These are phyloP conservation scores for Xylaria intraflava DNA, from an alignment of 495 filamentous ascomycete species.

Conservation along the genomic window DNA sequence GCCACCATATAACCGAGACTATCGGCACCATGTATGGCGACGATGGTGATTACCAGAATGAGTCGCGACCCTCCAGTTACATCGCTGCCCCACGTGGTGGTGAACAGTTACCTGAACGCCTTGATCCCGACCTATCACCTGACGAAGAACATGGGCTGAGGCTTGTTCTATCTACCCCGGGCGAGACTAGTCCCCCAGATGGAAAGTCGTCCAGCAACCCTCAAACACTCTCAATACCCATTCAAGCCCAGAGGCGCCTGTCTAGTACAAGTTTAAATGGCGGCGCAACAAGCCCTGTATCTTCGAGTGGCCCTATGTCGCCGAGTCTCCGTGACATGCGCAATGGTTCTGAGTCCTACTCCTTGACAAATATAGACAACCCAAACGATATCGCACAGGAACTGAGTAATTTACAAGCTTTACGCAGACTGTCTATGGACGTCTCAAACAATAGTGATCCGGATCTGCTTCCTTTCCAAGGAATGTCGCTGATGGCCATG, in stretches of 20 bases:
- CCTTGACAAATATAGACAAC: constrained; percentile 85
- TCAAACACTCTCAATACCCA: constrained; percentile 36
- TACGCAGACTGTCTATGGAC: constrained; percentile 98
- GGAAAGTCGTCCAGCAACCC: constrained; percentile 29
- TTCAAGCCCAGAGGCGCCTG: constrained; percentile 37
- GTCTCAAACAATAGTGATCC: constrained; percentile 86
- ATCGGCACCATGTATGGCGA: constrained; percentile 95
- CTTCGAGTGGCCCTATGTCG: constrained; percentile 29
- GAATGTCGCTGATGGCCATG: constrained; percentile 51
- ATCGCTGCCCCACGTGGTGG: constrained; percentile 34
- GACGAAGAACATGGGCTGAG: constrained; percentile 31
- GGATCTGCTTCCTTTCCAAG: constrained; percentile 79
- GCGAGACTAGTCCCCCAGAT: constrained; percentile 26
- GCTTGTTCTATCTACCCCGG: constrained; percentile 39
- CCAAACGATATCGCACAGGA: constrained; percentile 92
- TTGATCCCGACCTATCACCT: constrained; percentile 16
- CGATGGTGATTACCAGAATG: constrained; percentile 54
- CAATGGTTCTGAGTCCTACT: constrained; percentile 67
- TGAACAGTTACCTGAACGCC: constrained; percentile 27
- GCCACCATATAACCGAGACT: constrained; percentile 95
- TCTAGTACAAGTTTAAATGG: constrained; percentile 42
- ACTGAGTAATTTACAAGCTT: constrained; percentile 87
- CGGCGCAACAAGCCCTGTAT: constrained; percentile 30
- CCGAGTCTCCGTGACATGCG: constrained; percentile 51
- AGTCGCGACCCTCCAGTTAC: constrained; percentile 42